phyloP scores from a whole-genome alignment of 495 filamentous ascomycete genomes.

The Hypoxylon fragiforme region DNA sequence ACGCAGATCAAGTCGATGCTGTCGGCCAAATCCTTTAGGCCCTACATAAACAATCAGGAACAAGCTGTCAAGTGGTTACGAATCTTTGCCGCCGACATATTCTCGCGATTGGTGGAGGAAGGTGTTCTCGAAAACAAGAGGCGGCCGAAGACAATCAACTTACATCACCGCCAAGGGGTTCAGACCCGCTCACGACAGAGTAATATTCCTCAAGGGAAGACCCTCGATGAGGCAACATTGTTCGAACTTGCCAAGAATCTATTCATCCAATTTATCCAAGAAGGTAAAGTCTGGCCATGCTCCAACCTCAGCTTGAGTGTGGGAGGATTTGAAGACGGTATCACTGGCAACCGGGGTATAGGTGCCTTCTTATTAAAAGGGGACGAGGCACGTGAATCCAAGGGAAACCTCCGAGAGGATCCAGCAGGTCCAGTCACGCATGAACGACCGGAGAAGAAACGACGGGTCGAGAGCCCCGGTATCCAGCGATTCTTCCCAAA shows the following conservation, averaged over 20 bases:
- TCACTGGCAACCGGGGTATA: slow-evolving; percentile 82
- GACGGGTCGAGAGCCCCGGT: slow-evolving; percentile 52
- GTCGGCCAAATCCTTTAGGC: slow-evolving; percentile 94
- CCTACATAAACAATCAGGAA: slow-evolving; percentile 76
- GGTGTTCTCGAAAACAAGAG: slow-evolving; percentile 88
- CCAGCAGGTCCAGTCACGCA: slow-evolving; percentile 35
- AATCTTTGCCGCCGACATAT: slow-evolving; percentile 93
- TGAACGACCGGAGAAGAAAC: slow-evolving; percentile 55
- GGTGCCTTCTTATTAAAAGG: slow-evolving; percentile 81
- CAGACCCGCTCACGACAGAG: slow-evolving; percentile 72
- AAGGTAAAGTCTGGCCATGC: slow-evolving; percentile 85
- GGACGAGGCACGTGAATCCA: slow-evolving; percentile 63
- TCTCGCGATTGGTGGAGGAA: slow-evolving; percentile 85
- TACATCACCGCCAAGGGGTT: slow-evolving; percentile 73
- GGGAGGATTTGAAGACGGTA: slow-evolving; percentile 85
- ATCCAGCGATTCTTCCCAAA: slow-evolving; percentile 64
- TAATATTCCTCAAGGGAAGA: slow-evolving; percentile 75
- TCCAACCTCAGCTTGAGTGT: slow-evolving; percentile 81
- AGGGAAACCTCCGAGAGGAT: slow-evolving; percentile 31
- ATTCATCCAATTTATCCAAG: slow-evolving; percentile 73
- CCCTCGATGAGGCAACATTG: slow-evolving; percentile 71
- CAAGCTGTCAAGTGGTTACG: slow-evolving; percentile 85
- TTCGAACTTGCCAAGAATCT: slow-evolving; percentile 77
- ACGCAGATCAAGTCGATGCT: slow-evolving; percentile 98
- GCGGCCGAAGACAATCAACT: slow-evolving; percentile 78